Percentiles rank a stretch among this genome's conserved stretches.
Conservation (phyloP, 2,329 filamentous ascomycete genomes). For the Scedosporium minutisporum region DNA sequence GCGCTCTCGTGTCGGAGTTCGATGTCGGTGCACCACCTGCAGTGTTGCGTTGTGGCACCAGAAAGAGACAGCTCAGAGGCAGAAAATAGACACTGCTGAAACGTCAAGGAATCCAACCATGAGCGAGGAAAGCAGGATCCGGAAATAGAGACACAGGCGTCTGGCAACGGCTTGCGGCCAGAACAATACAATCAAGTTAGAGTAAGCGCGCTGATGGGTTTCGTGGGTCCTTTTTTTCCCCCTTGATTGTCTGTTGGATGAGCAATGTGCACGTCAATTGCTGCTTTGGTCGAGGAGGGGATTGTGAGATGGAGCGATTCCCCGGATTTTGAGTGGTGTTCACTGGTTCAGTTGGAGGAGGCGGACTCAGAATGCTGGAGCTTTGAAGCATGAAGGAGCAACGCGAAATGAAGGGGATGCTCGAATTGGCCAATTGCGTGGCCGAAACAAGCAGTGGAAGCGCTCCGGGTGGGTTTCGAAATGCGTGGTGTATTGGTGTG, state of each 20-base stretch:
- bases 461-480: background rate
- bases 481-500: background rate
- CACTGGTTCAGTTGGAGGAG: background rate
- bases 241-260: no score
- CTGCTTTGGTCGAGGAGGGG: background rate
- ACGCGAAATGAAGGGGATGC: background rate
- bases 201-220: background rate
- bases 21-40: background rate
- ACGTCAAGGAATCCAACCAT: background rate
- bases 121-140: background rate
- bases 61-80: background rate
- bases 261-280: no score
- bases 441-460: background rate
- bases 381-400: background rate
- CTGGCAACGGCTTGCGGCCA: background rate
- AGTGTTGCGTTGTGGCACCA: background rate
- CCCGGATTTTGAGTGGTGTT: background rate
- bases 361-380: background rate
- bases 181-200: background rate
- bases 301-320: background rate
- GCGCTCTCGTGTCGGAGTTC: background rate
- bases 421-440: background rate
- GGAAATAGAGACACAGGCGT: background rate
- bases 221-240: background rate
- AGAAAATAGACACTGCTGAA: conserved; percentile 4